phyloP scores from a whole-genome alignment of 768 basidiomycete genomes.

The Boletus subcaerulescens region DNA sequence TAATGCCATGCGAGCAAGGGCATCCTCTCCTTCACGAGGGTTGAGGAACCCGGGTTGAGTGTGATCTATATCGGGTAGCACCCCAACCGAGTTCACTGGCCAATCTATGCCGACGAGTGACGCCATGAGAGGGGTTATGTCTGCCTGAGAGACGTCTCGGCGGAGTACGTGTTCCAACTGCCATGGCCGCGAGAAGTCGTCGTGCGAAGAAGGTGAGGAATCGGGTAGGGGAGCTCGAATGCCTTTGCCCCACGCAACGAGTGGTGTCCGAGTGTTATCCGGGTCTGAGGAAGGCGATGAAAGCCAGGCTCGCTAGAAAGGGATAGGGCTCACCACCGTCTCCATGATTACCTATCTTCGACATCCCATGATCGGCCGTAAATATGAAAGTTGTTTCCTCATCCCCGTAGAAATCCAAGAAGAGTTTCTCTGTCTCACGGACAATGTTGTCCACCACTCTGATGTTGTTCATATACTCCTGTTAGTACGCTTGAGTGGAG shows the following conservation, averaged over 20 bases:
- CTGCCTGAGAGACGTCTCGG: constrained; percentile 81
- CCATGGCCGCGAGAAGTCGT: constrained; percentile 69
- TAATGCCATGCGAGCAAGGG: constrained; percentile 51
- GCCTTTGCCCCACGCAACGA: constrained; percentile 80
- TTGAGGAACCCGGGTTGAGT: constrained; percentile 56
- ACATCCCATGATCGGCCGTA: constrained; percentile 92
- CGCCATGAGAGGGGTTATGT: constrained; percentile 77
- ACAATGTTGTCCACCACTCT: constrained; percentile 76
- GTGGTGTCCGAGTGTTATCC: constrained; percentile 83
- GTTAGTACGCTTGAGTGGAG: neutral
- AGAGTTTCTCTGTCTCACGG: constrained; percentile 55
- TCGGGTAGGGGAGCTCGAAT: constrained; percentile 67
- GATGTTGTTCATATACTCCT: constrained; percentile 89
- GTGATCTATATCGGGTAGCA: constrained; percentile 72
- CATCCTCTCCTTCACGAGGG: constrained; percentile 43
- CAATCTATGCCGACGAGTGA: constrained; percentile 67
- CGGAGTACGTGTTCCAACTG: constrained; percentile 53
- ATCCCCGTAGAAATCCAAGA: constrained; percentile 64
- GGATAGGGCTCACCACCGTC: constrained; percentile 63
- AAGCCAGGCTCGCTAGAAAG: neutral
- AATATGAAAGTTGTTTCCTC: constrained; percentile 73
- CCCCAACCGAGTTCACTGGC: constrained; percentile 82
- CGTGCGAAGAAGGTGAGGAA: constrained; percentile 55
- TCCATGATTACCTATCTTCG: constrained; percentile 82
- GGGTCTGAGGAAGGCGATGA: constrained; percentile 54